Conservation (phyloP, 108 stramenopile species). For the Pelagomonas calceolata region DNA sequence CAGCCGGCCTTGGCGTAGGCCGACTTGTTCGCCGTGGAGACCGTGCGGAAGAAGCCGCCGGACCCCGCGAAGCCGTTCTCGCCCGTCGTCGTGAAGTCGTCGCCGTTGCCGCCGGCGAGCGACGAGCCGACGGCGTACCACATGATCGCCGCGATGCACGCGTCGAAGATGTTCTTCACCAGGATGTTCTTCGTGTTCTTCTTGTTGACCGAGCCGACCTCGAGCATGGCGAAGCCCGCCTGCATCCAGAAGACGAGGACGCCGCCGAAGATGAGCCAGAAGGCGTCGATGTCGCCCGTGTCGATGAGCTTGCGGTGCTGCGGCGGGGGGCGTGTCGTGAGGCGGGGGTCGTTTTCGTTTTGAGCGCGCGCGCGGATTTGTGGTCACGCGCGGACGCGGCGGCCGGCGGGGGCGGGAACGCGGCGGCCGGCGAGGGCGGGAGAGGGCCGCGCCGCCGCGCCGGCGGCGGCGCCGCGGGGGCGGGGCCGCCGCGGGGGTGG, state of each 20-base stretch:
- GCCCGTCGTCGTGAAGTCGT: background rate
- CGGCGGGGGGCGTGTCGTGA: too few relatives aligned
- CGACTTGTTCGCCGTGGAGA: constrained; percentile 2
- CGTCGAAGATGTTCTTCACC: constrained; percentile 34
- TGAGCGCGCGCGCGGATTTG: too few relatives aligned
- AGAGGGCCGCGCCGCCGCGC: too few relatives aligned
- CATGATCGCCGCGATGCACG: constrained; percentile 1
- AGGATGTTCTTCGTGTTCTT: constrained; percentile 46
- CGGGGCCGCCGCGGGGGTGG: too few relatives aligned
- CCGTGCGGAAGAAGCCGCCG: background rate
- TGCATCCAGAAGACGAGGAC: constrained; percentile 56
- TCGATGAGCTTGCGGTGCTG: too few relatives aligned
- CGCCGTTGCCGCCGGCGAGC: constrained; percentile 5
- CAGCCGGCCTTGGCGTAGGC: constrained; percentile 44
- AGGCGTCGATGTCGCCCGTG: constrained; percentile 5
- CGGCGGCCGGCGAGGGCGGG: too few relatives aligned
- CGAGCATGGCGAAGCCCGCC: constrained; percentile 68
- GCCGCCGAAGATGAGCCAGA: constrained; percentile 27
- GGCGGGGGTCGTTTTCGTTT: too few relatives aligned
- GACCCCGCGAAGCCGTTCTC: background rate
- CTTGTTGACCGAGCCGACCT: constrained; percentile 44
- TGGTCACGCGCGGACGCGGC: too few relatives aligned
- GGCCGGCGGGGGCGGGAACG: too few relatives aligned
- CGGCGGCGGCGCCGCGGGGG: too few relatives aligned
- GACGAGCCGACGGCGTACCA: constrained; percentile 11